Evolutionary conservation across 495 filamentous ascomycete species (phyloP).

Genomic region (Lasiosphaeria hispida): DNA sequence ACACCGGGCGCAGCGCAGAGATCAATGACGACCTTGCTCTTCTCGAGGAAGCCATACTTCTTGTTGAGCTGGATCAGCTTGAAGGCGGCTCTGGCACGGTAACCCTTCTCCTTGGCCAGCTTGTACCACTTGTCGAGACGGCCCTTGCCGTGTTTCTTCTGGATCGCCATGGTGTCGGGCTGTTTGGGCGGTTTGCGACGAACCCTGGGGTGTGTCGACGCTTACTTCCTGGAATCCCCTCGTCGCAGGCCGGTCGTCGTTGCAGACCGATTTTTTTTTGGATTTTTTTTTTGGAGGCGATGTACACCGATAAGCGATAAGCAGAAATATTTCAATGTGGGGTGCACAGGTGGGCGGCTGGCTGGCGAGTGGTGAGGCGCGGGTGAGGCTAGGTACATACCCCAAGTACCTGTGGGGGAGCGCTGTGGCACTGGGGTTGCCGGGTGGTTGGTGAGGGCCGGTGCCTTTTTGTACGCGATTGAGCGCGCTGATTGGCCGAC

Average conservation of each 20-base stretch:
- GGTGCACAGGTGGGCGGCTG: background rate
- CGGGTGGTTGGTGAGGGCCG: constrained; percentile 12
- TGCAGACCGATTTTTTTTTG: constrained; percentile 12
- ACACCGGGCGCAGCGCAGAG: constrained; percentile 95
- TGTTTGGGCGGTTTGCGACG: constrained; percentile 1
- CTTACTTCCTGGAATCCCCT: background rate
- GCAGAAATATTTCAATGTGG: constrained; percentile 12
- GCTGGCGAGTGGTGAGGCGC: background rate
- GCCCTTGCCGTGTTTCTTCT: constrained; percentile 99
- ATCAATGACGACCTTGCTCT: constrained; percentile 93
- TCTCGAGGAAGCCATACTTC: constrained; percentile 96
- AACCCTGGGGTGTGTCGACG: constrained; percentile 9
- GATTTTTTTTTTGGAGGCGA: constrained; percentile 25
- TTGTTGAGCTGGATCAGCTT: constrained; percentile 98
- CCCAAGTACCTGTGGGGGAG: background rate
- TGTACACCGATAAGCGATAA: constrained; percentile 31
- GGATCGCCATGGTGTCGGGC: constrained; percentile 74
- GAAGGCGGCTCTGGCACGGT: constrained; percentile 93
- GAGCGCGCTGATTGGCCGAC: constrained; percentile 1
- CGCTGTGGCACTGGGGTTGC: constrained; percentile 8
- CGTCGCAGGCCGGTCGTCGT: constrained; percentile 1
- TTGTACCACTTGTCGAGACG: constrained; percentile 93
- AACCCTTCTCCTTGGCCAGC: constrained; percentile 96
- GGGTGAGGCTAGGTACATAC: background rate
- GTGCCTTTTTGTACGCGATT: constrained; percentile 12